Conservation (phyloP, 306 rosid species). For the Begonia fuchsioides region DNA sequence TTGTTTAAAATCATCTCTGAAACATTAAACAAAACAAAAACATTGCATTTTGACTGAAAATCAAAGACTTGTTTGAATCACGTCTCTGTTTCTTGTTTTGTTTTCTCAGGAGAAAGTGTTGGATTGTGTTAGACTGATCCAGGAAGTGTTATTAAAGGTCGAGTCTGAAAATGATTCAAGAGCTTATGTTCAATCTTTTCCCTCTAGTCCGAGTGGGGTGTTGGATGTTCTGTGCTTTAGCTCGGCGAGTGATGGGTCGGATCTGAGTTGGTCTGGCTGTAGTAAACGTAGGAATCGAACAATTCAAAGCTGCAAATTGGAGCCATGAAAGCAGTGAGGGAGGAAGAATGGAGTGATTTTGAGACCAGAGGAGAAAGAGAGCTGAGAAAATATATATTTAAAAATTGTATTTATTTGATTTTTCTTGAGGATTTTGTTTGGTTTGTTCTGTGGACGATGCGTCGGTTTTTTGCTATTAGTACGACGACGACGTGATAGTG, state of each 20-base stretch:
- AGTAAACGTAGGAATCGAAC: slow-evolving; percentile 74
- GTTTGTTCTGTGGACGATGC: too few species aligned
- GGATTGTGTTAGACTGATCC: slow-evolving; percentile 42
- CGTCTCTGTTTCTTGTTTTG: neutral
- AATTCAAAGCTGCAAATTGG: slow-evolving; percentile 48
- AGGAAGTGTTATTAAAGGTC: slow-evolving; percentile 18
- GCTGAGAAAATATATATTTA: too few species aligned
- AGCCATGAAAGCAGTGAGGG: slow-evolving; percentile 4
- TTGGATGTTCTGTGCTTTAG: slow-evolving; percentile 63
- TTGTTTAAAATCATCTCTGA: too few species aligned
- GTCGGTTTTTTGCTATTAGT: too few species aligned
- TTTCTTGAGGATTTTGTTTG: too few species aligned
- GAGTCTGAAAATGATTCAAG: slow-evolving; percentile 19
- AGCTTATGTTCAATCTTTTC: slow-evolving; percentile 31
- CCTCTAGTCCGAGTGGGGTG: slow-evolving; percentile 77
- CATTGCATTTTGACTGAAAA: too few species aligned
- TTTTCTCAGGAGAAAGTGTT: slow-evolving; percentile 49
- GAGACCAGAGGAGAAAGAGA: too few species aligned
- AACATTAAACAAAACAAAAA: too few species aligned
- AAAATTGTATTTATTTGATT: too few species aligned
- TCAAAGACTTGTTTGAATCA: too few species aligned
- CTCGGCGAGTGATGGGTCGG: slow-evolving; percentile 71
- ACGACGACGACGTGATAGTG: too few species aligned
- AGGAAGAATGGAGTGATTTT: too few species aligned
- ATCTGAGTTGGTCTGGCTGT: slow-evolving; percentile 41